Evolutionary conservation across 2,329 filamentous ascomycete species (phyloP), one percentile per base, ranked within the genome.

Genomic region (Nannizzia gypsea): DNA sequence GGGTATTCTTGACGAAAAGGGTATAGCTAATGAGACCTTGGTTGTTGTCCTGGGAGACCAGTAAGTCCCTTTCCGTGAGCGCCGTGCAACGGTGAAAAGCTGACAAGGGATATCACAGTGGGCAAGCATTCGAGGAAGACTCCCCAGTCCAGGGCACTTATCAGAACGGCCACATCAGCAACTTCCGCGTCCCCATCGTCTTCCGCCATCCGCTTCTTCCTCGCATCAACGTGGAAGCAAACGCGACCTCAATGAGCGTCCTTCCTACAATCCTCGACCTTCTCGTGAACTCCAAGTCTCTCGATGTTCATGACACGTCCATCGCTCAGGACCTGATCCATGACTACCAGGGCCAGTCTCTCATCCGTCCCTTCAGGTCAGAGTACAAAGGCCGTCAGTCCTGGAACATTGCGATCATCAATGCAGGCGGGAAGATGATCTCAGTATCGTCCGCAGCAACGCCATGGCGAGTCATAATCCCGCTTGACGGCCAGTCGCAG

Each of bases 391-490:
- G 70, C 5, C 70, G 72, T 2, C 61, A 59, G 34, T 65, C 67
- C 36, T 72, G 71, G 71, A 71, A 72, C 52, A 65, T 72, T 24
- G 69, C 67, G 4, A 59, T 72, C 1, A 69, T 72, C 61, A 72
- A 71, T 55, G 50, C 73, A 69, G 70, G 63, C 61, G 34, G 70
- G 63, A 28, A 68, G 63, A 64, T 87, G 88, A 71, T 79, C 81
- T 57, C 78, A 80, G 63, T 85, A 91, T 71, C 85, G 89, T 1
- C 81, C 80, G 63, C 97, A 90, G 92, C 84, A 89, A 65, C 90
- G 95, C 75, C 72, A 44, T 72, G 80, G 96, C 57, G 78, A 83
- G 58, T 91, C 91, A 65, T 68, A 20, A 87, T 97, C 60, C 85
- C 88, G 3, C 85, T 93, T 67, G 82, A 90, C 69, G 91, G 96